Conservation (phyloP, 2,329 filamentous ascomycete genomes). For the Blastomyces gilchristii region DNA sequence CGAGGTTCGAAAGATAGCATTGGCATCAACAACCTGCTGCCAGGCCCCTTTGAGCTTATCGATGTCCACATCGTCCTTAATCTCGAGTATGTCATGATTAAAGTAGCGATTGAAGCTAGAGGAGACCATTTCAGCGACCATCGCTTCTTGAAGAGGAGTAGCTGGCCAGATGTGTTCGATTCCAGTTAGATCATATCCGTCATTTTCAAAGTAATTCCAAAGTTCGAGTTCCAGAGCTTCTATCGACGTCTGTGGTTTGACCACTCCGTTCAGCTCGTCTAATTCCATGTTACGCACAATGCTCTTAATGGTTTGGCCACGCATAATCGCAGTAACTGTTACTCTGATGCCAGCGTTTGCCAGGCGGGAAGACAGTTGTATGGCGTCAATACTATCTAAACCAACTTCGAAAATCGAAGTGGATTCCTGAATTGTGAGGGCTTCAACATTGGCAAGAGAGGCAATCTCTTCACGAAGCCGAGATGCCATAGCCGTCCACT, state of each 20-base stretch:
- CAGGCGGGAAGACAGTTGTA: conserved; percentile 68
- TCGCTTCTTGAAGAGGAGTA: conserved; percentile 76
- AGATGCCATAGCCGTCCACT: conserved; percentile 49
- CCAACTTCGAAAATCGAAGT: conserved; percentile 71
- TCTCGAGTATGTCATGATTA: conserved; percentile 66
- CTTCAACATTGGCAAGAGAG: conserved; percentile 46
- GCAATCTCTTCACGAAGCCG: conserved; percentile 54
- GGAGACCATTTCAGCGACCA: conserved; percentile 70
- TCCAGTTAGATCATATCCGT: conserved; percentile 29
- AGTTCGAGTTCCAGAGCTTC: conserved; percentile 24
- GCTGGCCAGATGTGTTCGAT: conserved; percentile 58
- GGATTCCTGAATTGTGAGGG: conserved; percentile 43
- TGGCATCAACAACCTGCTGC: conserved; percentile 46
- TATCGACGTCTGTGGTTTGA: background rate
- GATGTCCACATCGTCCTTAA: conserved; percentile 48
- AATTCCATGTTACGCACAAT: conserved; percentile 38
- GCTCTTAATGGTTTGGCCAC: conserved; percentile 53
- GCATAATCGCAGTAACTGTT: conserved; percentile 68
- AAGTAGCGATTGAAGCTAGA: conserved; percentile 70
- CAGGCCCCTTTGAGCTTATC: conserved; percentile 52
- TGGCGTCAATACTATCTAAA: conserved; percentile 83
- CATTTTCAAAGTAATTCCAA: conserved; percentile 28
- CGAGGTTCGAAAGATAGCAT: conserved; percentile 64
- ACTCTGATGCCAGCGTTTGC: conserved; percentile 51
- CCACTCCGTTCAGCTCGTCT: conserved; percentile 6